phyloP scores from a whole-genome alignment of 768 basidiomycete species.

The Russula sp. region DNA sequence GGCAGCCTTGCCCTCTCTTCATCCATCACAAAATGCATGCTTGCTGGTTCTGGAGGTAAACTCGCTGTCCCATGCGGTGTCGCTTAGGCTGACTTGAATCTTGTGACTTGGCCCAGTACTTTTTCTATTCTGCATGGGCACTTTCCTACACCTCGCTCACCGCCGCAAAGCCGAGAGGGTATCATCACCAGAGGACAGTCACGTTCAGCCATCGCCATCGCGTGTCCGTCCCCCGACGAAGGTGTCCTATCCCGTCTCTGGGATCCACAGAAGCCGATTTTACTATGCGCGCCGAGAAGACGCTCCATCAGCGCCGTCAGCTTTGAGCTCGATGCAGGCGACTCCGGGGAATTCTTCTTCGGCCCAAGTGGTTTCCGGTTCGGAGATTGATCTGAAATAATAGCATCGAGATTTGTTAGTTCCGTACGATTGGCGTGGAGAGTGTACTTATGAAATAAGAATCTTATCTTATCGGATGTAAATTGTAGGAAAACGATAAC shows the following conservation, averaged over 20 bases:
- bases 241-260: not conserved
- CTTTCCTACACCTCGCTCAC: not conserved
- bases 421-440: not conserved
- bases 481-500: too few relatives aligned
- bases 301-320: not conserved
- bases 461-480: not conserved
- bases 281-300: not conserved
- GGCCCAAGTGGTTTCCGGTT: not conserved
- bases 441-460: too few relatives aligned
- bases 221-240: not conserved
- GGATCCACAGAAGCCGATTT: not conserved
- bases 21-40: slow-evolving; percentile 1
- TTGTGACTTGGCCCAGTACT: not conserved
- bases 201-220: not conserved
- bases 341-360: not conserved
- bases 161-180: not conserved
- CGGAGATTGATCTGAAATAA: not conserved
- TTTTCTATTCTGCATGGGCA: not conserved
- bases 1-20: not conserved
- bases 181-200: not conserved
- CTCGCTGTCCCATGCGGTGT: not conserved
- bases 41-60: not conserved
- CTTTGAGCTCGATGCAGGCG: not conserved
- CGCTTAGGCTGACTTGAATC: not conserved
- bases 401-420: not conserved